A percentile compares a stretch with the other conserved stretches of the same genome.
Evolutionary conservation across 2,329 filamentous ascomycete genomes (phyloP).

Genomic region (Epichloe hybrida): DNA sequence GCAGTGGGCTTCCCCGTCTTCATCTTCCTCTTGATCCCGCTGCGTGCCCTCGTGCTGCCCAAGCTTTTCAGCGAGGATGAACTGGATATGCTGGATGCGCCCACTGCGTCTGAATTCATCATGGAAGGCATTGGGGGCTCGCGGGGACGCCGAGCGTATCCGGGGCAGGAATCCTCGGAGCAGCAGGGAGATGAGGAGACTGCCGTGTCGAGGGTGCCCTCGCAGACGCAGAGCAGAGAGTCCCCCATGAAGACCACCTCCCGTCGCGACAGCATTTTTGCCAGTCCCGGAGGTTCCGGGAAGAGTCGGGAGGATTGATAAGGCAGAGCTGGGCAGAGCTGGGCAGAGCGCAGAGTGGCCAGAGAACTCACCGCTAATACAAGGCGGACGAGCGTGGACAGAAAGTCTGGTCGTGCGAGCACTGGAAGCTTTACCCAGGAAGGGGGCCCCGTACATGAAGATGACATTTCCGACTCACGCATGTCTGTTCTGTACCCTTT

Average conservation of each 20-base stretch:
- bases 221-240: slow-evolving; percentile 7
- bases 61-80: slow-evolving; percentile 46
- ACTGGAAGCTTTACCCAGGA: background rate
- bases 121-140: slow-evolving; percentile 62
- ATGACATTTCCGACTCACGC: too few relatives aligned
- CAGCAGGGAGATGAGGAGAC: background rate
- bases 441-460: background rate
- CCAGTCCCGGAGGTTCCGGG: slow-evolving; percentile 14
- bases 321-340: slow-evolving; percentile 21
- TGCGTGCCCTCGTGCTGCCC: slow-evolving; percentile 51
- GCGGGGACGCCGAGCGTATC: slow-evolving; percentile 28
- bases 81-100: slow-evolving; percentile 51
- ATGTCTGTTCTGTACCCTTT: too few relatives aligned
- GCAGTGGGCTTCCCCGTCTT: slow-evolving; percentile 70
- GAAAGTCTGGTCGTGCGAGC: background rate
- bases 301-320: slow-evolving; percentile 22
- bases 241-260: slow-evolving; percentile 2
- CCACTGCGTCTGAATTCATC: slow-evolving; percentile 60
- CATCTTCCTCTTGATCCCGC: slow-evolving; percentile 55
- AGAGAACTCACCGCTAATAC: slow-evolving; percentile 16
- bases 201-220: slow-evolving; percentile 3
- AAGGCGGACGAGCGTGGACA: slow-evolving; percentile 15
- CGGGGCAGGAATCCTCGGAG: slow-evolving; percentile 7
- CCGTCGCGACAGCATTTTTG: slow-evolving; percentile 14
- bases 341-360: slow-evolving; percentile 16